These are phyloP conservation scores for Cymbidium sinense DNA, from an alignment of 106 monocot species.

Conservation along the genomic window DNA sequence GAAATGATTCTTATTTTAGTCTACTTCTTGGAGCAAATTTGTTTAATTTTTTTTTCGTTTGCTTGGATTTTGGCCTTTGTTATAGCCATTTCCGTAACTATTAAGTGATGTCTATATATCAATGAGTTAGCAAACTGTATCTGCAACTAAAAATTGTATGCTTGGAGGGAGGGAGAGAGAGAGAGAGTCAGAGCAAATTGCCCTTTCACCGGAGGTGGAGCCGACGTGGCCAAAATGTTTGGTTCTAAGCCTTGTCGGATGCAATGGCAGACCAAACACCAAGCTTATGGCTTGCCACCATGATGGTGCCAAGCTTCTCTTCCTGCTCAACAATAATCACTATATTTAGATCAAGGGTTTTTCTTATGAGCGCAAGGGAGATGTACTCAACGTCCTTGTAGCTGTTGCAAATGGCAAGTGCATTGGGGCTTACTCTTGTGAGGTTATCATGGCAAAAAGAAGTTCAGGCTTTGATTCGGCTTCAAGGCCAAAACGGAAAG, in stretches of 20 bases:
- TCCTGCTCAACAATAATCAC: slow-evolving; percentile 81
- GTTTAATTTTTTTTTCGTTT: too few relatives aligned
- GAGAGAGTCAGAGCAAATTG: slow-evolving; percentile 56
- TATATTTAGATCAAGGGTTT: slow-evolving; percentile 60
- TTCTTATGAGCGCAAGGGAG: slow-evolving; percentile 63
- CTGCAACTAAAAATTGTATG: too few relatives aligned
- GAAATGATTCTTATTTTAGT: too few relatives aligned
- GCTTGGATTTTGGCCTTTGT: too few relatives aligned
- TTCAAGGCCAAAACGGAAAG: slow-evolving; percentile 85
- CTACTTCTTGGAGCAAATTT: too few relatives aligned
- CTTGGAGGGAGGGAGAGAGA: too few relatives aligned
- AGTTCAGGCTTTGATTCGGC: slow-evolving; percentile 98
- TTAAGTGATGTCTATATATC: too few relatives aligned
- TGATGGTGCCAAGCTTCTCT: slow-evolving; percentile 56
- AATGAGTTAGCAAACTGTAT: too few relatives aligned
- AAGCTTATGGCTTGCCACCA: slow-evolving; percentile 31
- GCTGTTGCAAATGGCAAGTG: slow-evolving; percentile 90
- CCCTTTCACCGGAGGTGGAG: slow-evolving; percentile 76
- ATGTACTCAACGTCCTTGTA: slow-evolving; percentile 96
- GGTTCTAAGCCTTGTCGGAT: slow-evolving; percentile 70
- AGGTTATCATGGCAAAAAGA: slow-evolving; percentile 91
- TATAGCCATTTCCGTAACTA: too few relatives aligned
- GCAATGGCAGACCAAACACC: slow-evolving; percentile 57
- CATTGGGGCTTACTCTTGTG: slow-evolving; percentile 49
- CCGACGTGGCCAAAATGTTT: slow-evolving; percentile 76